Percentiles rank a stretch among this genome's conserved stretches.
These are phyloP conservation scores for Geotrichum australiense DNA, from an alignment of 1,139 yeast genomes.

Conservation along the genomic window DNA sequence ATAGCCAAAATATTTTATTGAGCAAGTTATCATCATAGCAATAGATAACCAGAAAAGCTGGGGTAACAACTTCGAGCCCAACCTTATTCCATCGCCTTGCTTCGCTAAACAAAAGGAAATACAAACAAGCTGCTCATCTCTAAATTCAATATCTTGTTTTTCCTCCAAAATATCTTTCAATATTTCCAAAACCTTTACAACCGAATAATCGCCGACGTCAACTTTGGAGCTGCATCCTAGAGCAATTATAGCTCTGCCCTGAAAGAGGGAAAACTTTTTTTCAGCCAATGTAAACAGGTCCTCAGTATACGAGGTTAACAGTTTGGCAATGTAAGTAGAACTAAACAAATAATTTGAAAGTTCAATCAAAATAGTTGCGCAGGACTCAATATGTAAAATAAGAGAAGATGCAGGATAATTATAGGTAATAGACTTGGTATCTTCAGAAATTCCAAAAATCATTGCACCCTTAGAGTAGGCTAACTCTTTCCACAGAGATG, in stretches of 20 bases:
- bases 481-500: slow-evolving; percentile 47
- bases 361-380: slow-evolving; percentile 54
- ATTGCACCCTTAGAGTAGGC: slow-evolving; percentile 68
- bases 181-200: slow-evolving; percentile 40
- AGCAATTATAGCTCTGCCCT: slow-evolving; percentile 64
- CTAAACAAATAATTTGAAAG: slow-evolving; percentile 48
- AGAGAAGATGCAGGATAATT: slow-evolving; percentile 46
- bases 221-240: slow-evolving; percentile 62
- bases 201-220: slow-evolving; percentile 58
- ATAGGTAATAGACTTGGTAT: slow-evolving; percentile 39
- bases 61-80: slow-evolving; percentile 48
- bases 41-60: slow-evolving; percentile 61
- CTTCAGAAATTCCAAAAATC: slow-evolving; percentile 75
- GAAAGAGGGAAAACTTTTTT: slow-evolving; percentile 52
- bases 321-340: slow-evolving; percentile 42
- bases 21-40: slow-evolving; percentile 33
- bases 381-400: slow-evolving; percentile 51
- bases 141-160: slow-evolving; percentile 32
- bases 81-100: slow-evolving; percentile 55
- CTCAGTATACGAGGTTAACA: slow-evolving; percentile 50
- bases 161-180: slow-evolving; percentile 28
- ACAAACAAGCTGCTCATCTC: slow-evolving; percentile 33
- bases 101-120: slow-evolving; percentile 43
- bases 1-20: slow-evolving; percentile 23
- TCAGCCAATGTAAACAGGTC: slow-evolving; percentile 58